Conservation (phyloP, 1,284 basidiomycete species). For the Athelia psychrophila region DNA sequence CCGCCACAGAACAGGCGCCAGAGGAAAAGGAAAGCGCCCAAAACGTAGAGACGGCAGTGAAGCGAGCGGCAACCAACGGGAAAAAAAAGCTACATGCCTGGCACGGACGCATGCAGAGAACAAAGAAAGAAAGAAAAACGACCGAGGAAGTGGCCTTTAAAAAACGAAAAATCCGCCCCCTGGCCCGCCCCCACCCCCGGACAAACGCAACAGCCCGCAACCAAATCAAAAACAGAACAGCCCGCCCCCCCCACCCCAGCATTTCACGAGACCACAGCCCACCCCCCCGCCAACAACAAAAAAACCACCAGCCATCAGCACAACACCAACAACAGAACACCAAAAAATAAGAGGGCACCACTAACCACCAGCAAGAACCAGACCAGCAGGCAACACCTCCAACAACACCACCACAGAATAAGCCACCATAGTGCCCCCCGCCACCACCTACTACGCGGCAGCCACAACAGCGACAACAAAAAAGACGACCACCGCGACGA, state of each 20-base stretch:
- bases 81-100: background rate
- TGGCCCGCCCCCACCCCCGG: constrained; percentile 90
- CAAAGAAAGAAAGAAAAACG: constrained; percentile 24
- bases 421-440: constrained; percentile 96
- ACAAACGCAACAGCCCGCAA: constrained; percentile 94
- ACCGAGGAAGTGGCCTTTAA: constrained; percentile 92
- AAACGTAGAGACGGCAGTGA: constrained; percentile 95
- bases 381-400: constrained; percentile 70
- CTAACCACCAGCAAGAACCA: constrained; percentile 65
- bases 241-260: constrained; percentile 86
- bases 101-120: constrained; percentile 2
- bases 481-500: constrained; percentile 74
- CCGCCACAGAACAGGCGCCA: constrained; percentile 96
- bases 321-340: background rate
- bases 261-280: constrained; percentile 82
- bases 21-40: constrained; percentile 97
- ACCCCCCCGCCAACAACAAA: constrained; percentile 78
- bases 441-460: constrained; percentile 95
- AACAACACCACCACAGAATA: constrained; percentile 81
- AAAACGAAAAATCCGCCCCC: constrained; percentile 92
- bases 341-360: constrained; percentile 6
- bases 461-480: constrained; percentile 72
- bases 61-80: constrained; percentile 78
- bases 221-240: constrained; percentile 93
- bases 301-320: background rate